Conservation (phyloP, 208 protist genomes). For the Wallacemonas sp. region DNA sequence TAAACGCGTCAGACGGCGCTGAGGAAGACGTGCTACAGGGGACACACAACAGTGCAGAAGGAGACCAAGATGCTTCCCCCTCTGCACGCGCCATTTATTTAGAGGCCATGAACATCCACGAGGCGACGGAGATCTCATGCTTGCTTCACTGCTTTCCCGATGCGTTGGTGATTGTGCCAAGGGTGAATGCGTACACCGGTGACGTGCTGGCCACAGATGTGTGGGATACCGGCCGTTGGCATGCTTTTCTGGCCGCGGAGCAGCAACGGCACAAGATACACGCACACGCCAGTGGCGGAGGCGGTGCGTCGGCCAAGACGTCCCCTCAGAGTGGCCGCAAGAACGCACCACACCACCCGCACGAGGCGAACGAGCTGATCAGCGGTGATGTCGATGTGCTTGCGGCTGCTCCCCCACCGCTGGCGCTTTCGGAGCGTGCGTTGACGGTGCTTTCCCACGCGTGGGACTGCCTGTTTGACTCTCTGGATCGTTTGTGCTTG, state of each 20-base stretch:
- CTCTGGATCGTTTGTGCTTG: conserved; percentile 6
- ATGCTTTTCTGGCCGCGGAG: background rate
- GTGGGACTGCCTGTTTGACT: conserved; percentile 32
- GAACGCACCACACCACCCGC: no score
- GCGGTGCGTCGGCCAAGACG: no score
- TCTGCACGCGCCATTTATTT: conserved; percentile 25
- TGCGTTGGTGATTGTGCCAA: conserved; percentile 48
- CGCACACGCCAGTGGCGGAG: background rate
- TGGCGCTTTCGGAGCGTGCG: conserved; percentile 6
- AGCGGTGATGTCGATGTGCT: conserved; percentile 26
- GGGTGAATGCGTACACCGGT: conserved; percentile 52
- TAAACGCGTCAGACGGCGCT: conserved; percentile 28
- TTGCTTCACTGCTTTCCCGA: conserved; percentile 61
- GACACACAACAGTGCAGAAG: background rate
- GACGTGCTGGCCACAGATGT: conserved; percentile 21
- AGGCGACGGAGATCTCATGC: conserved; percentile 48
- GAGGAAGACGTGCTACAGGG: background rate
- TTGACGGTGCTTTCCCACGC: conserved; percentile 16
- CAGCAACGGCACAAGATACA: background rate
- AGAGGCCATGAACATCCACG: conserved; percentile 52
- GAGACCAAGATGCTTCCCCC: conserved; percentile 21
- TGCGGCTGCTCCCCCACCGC: background rate
- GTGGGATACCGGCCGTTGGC: background rate
- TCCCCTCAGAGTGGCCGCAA: no score
- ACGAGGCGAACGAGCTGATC: background rate